Conservation (phyloP, 495 filamentous ascomycete genomes). For the Penicillium nucicola region DNA sequence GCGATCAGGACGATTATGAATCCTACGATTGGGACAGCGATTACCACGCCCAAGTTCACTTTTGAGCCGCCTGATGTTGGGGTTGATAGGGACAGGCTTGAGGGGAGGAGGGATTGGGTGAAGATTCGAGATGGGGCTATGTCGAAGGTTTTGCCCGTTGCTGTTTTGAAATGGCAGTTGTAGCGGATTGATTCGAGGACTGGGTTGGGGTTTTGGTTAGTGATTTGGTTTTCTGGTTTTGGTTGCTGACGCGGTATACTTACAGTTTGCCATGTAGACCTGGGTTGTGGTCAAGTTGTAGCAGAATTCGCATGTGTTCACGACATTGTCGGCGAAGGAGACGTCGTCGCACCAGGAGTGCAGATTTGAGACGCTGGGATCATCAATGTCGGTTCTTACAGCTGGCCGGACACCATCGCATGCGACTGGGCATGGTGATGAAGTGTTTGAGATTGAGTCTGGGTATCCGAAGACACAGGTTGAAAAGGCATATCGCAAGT, state of each 20-base stretch:
- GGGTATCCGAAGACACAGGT: slow-evolving; percentile 46
- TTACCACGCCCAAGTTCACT: slow-evolving; percentile 39
- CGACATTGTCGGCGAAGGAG: slow-evolving; percentile 39
- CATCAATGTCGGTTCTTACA: slow-evolving; percentile 29
- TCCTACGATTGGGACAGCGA: slow-evolving; percentile 43
- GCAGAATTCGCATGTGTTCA: slow-evolving; percentile 43
- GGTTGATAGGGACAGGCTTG: slow-evolving; percentile 26
- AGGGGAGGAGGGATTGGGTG: slow-evolving; percentile 37
- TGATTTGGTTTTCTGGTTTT: background rate
- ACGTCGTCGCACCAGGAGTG: slow-evolving; percentile 31
- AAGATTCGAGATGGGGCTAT: slow-evolving; percentile 47
- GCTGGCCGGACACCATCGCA: slow-evolving; percentile 36
- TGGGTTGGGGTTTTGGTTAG: slow-evolving; percentile 14
- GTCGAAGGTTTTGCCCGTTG: slow-evolving; percentile 31
- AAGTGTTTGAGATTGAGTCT: slow-evolving; percentile 29
- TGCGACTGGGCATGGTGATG: slow-evolving; percentile 40
- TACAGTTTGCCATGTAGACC: slow-evolving; percentile 50
- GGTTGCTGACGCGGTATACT: slow-evolving; percentile 12
- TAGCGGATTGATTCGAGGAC: slow-evolving; percentile 50
- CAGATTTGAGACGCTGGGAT: slow-evolving; percentile 28
- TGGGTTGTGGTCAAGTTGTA: slow-evolving; percentile 43
- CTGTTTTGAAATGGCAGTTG: slow-evolving; percentile 44
- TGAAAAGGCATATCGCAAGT: slow-evolving; percentile 47
- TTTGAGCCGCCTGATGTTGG: slow-evolving; percentile 18
- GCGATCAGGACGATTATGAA: slow-evolving; percentile 34